Evolutionary conservation across 495 filamentous ascomycete species (phyloP), one percentile per base, ranked within the genome.

Genomic region (Parathielavia hyrcaniae): DNA sequence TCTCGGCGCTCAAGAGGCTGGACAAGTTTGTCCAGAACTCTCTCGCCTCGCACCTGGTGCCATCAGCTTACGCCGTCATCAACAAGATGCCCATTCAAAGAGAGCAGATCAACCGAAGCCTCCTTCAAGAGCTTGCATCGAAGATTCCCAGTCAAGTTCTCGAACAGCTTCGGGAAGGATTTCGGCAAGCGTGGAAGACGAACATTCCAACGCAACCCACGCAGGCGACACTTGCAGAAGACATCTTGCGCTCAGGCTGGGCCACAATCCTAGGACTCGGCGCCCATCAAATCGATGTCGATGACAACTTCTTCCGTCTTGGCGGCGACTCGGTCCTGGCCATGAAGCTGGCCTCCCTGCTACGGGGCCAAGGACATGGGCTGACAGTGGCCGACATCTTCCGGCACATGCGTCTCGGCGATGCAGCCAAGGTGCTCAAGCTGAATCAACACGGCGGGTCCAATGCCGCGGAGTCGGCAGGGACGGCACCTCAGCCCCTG

Each of bases 241-340:
- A 58, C 45, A 52, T 48, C 4, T 53, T 74, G 1, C 64, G 57
- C 16, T 30, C 52, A 0, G 26, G 66, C 5, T 69, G 67, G 67
- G 55, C 53, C 17, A 20, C 45, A 55, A 58, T 66, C 22, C 56
- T 64, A 39, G 57, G 57, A 3, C 50, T 60, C 17, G 40, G 34
- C 14, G 16, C 22, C 1, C 55, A 49, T 0, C 46, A 59, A 30
- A 77, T 86, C 51, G 69, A 73, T 19, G 32, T 75, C 39, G 66
- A 78, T 22, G 72, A 80, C 59, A 79, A 72, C 52, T 87, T 87
- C 65, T 67, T 86, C 47, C 73, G 68, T 9, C 69, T 85, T 8
- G 84, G 84, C 22, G 84, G 84, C 41, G 84, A 87, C 60, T 86
- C 83, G 0, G 80, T 87, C 43, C 72, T 78, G 14, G 84, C 83